These are phyloP conservation scores for Neonectria punicea DNA, from an alignment of 2,329 filamentous ascomycete species.

Conservation along the genomic window DNA sequence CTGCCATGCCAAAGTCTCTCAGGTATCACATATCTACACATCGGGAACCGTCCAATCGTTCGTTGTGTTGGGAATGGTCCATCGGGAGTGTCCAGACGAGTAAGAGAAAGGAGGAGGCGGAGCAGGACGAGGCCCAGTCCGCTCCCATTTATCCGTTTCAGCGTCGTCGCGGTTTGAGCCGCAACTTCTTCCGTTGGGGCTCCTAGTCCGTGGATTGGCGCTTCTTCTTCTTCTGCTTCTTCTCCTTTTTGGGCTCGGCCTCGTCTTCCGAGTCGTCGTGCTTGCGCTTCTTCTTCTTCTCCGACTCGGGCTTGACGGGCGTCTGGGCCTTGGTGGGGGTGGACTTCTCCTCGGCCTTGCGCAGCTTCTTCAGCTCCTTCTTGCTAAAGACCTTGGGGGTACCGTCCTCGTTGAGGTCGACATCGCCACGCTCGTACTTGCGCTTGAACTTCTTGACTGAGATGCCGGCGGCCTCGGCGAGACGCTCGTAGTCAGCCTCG, in stretches of 20 bases:
- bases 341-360: conserved; percentile 67
- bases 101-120: conserved; percentile 39
- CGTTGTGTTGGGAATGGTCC: conserved; percentile 35
- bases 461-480: conserved; percentile 74
- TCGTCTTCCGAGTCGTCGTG: conserved; percentile 74
- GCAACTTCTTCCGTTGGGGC: conserved; percentile 30
- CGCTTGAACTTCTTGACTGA: conserved; percentile 81
- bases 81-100: conserved; percentile 42
- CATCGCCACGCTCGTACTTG: conserved; percentile 81
- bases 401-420: conserved; percentile 72
- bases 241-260: conserved; percentile 69
- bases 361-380: conserved; percentile 79
- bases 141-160: conserved; percentile 32
- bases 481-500: conserved; percentile 66
- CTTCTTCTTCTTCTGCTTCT: conserved; percentile 64
- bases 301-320: conserved; percentile 53
- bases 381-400: conserved; percentile 76
- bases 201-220: conserved; percentile 50
- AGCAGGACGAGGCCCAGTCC: conserved; percentile 23
- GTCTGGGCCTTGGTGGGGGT: conserved; percentile 56
- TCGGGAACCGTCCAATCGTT: conserved; percentile 41
- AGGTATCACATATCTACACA: conserved; percentile 50
- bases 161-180: conserved; percentile 31
- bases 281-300: conserved; percentile 77
- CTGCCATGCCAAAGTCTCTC: conserved; percentile 46